Conservation (phyloP, 2,329 filamentous ascomycete species). For the Clarireedia homoeocarpa region DNA sequence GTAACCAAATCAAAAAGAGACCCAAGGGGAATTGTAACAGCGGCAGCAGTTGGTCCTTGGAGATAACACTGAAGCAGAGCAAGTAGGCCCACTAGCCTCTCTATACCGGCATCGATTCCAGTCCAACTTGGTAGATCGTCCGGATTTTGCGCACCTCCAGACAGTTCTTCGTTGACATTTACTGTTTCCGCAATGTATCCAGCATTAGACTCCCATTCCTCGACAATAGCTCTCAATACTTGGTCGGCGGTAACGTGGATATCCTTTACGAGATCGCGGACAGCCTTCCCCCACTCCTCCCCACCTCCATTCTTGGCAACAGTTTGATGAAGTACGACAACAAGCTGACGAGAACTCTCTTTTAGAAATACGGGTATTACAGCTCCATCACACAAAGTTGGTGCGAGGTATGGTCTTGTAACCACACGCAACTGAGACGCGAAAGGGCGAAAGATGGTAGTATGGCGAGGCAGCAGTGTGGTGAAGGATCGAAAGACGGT, state of each 20-base stretch:
- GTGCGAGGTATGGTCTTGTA: constrained; percentile 52
- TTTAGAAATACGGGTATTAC: constrained; percentile 46
- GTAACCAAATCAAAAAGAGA: constrained; percentile 60
- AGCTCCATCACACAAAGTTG: constrained; percentile 46
- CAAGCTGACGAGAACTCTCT: constrained; percentile 53
- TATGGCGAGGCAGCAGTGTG: constrained; percentile 68
- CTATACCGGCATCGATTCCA: constrained; percentile 65
- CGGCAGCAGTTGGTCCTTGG: constrained; percentile 52
- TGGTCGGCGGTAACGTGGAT: constrained; percentile 67
- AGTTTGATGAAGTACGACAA: constrained; percentile 68
- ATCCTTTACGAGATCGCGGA: constrained; percentile 53
- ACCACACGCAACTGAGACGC: constrained; percentile 58
- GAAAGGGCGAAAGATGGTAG: constrained; percentile 74
- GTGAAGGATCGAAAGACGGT: constrained; percentile 64
- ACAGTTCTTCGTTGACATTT: constrained; percentile 39
- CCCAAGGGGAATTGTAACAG: constrained; percentile 61
- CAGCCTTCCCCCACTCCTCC: constrained; percentile 69
- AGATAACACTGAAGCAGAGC: constrained; percentile 57
- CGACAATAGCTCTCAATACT: constrained; percentile 69
- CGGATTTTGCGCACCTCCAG: constrained; percentile 37
- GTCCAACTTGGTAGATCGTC: constrained; percentile 61
- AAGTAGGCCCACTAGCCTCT: constrained; percentile 61
- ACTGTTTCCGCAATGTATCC: constrained; percentile 39
- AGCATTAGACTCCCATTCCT: constrained; percentile 69
- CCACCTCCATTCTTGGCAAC: constrained; percentile 70